Evolutionary conservation across 148 eudicot species (phyloP).

Genomic region (Rhododendron kiyosumense): DNA sequence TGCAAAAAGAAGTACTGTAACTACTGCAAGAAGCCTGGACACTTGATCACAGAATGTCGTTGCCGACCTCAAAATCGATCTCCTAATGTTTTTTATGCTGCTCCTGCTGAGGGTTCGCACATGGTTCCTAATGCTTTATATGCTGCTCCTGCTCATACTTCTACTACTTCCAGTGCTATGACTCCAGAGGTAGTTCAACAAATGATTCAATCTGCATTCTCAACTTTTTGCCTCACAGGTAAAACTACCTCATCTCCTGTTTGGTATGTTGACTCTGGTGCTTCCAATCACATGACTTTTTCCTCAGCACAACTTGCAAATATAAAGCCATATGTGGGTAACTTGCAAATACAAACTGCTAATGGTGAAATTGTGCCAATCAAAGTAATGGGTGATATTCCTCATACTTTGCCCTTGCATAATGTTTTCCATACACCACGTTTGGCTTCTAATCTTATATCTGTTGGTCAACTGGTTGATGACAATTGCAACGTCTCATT

Average conservation of each 20-base stretch:
- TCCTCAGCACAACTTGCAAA: not conserved
- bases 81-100: not conserved
- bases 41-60: not conserved
- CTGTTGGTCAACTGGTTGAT: not conserved
- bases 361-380: not conserved
- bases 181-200: not conserved
- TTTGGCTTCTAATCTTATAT: not conserved
- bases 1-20: not conserved
- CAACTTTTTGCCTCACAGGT: not conserved
- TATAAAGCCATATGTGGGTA: not conserved
- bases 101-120: not conserved
- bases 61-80: not conserved
- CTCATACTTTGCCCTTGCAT: not conserved
- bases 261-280: not conserved
- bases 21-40: not conserved
- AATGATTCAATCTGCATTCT: not conserved
- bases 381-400: not conserved
- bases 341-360: not conserved
- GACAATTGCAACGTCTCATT: not conserved
- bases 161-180: not conserved
- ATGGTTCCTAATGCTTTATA: not conserved
- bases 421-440: not conserved
- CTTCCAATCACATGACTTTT: not conserved
- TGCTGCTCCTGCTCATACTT: not conserved
- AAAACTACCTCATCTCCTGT: not conserved